Evolutionary conservation across 129 eudicot species (phyloP).

Genomic region (Flaveria robusta): DNA sequence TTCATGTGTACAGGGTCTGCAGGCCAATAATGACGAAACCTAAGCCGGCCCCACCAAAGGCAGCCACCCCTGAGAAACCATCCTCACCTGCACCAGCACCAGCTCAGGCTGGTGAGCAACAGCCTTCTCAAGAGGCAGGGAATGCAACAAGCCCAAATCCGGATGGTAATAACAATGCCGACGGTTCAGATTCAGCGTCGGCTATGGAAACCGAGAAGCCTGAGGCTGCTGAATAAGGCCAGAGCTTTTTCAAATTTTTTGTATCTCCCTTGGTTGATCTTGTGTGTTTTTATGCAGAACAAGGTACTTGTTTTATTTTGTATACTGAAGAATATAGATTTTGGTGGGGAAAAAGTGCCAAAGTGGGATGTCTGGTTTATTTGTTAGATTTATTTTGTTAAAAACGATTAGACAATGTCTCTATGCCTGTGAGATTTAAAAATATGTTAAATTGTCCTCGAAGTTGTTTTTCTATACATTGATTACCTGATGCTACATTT

Average conservation of each 20-base stretch:
- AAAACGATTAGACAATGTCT: conserved; percentile 6
- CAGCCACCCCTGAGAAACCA: conserved; percentile 61
- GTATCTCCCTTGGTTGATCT: background rate
- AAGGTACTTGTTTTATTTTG: conserved; percentile 27
- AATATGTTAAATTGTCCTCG: background rate
- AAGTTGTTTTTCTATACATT: background rate
- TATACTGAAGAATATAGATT: conserved; percentile 28
- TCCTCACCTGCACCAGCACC: conserved; percentile 49
- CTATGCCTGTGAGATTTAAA: background rate
- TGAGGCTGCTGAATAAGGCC: conserved; percentile 38
- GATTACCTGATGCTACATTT: too few relatives aligned
- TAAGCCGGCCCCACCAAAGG: conserved; percentile 68
- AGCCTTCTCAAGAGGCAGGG: conserved; percentile 45
- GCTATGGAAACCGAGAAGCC: conserved; percentile 81
- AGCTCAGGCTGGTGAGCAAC: conserved; percentile 45
- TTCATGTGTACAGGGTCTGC: conserved; percentile 51
- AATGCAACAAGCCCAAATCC: conserved; percentile 13
- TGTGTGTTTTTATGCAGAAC: conserved; percentile 20
- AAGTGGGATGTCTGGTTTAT: conserved; percentile 20
- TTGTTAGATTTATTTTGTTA: conserved; percentile 25
- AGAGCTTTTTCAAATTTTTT: conserved; percentile 8
- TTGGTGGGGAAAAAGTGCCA: conserved; percentile 24
- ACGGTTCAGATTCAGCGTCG: conserved; percentile 24
- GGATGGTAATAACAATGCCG: background rate
- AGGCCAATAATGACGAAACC: conserved; percentile 72